A percentile compares a stretch with the other conserved stretches of the same genome.
These are phyloP conservation scores for Clavariopsis aquatica DNA, from an alignment of 495 filamentous ascomycete species.

Conservation along the genomic window DNA sequence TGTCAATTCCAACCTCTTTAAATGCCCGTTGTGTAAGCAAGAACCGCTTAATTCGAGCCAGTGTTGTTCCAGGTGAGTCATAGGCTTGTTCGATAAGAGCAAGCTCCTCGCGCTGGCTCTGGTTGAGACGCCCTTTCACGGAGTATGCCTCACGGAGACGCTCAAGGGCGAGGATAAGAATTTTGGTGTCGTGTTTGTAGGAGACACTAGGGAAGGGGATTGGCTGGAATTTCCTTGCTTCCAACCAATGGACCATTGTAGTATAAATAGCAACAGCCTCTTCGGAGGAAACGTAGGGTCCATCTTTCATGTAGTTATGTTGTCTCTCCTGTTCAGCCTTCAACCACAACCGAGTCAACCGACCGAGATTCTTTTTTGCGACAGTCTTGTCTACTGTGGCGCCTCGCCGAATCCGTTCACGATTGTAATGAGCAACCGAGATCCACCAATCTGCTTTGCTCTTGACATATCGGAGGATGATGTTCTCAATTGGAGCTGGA, in stretches of 20 bases:
- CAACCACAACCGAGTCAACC: slow-evolving; percentile 92
- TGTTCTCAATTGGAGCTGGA: slow-evolving; percentile 96
- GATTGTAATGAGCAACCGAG: slow-evolving; percentile 96
- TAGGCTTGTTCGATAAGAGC: slow-evolving; percentile 98
- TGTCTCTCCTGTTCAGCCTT: slow-evolving; percentile 98
- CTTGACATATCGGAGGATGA: slow-evolving; percentile 97
- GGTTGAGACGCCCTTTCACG: slow-evolving; percentile 94
- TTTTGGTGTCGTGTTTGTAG: slow-evolving; percentile 99
- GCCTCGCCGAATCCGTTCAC: slow-evolving; percentile 91
- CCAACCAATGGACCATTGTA: slow-evolving; percentile 98
- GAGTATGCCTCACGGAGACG: slow-evolving; percentile 94
- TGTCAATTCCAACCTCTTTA: slow-evolving; percentile 99
- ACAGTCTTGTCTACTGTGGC: slow-evolving; percentile 99
- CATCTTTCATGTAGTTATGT: slow-evolving; percentile 99
- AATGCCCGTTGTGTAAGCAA: slow-evolving; percentile 95
- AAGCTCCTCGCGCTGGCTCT: slow-evolving; percentile 96
- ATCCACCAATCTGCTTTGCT: slow-evolving; percentile 99
- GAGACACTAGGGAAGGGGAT: slow-evolving; percentile 99
- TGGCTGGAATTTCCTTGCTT: slow-evolving; percentile 96
- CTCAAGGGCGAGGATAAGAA: slow-evolving; percentile 94
- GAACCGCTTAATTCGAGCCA: slow-evolving; percentile 97
- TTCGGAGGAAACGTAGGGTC: slow-evolving; percentile 96
- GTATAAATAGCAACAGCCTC: slow-evolving; percentile 99
- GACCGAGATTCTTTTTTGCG: slow-evolving; percentile 97
- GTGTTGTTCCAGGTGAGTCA: slow-evolving; percentile 92